Base-by-base conservation (phyloP, 139 green algal genomes). In the Ettlia oleoabundans region DNA sequence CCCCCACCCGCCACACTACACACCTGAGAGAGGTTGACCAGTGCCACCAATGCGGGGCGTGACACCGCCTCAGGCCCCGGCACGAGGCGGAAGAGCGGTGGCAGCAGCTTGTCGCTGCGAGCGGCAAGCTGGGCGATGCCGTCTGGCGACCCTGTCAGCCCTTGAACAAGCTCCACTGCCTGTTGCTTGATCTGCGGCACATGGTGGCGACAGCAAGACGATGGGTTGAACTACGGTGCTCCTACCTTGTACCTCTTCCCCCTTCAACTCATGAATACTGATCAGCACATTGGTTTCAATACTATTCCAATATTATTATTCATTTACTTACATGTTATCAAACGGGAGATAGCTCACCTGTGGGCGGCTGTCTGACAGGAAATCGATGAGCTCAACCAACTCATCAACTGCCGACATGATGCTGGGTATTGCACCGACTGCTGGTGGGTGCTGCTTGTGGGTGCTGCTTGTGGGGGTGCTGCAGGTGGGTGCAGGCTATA, bases 11-110 rank as follows among this genome's bases (percentile, higher is more conserved):
- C 47, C 47, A 24, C 47, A 58, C 47, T 15, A 22, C 67, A 5
- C 19, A 91, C 88, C 77, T 95, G 90, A 4, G 87, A 91, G 2
- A 97, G 83, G 82, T 97, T 97, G 15, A 97, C 93, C 2, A 97
- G 85, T 0, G 90, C 81, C 4, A 76, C 78, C 7, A 93, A 58
- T 10, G 89, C 88, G 55, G 88, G 64, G 3, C 79, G 47, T 5
- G 78, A 82, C 19, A 87, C 78, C 2, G 87, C 82, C 58, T 77
- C 67, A 24, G n/a, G 15, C 15, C 73, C 68, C 0, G 73, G 35
- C 15, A 90, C 72, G 0, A 94, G 82, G 15, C 85, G 84, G 33
- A 95, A 81, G 21, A 96, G 87, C 13, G 88, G 78, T 18, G 82
- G 80, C 35, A 93, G 58, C 43, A 96, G 85, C 33, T 81, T 78